Evolutionary conservation across 495 filamentous ascomycete genomes (phyloP).

Genomic region (Penicillium canescens): DNA sequence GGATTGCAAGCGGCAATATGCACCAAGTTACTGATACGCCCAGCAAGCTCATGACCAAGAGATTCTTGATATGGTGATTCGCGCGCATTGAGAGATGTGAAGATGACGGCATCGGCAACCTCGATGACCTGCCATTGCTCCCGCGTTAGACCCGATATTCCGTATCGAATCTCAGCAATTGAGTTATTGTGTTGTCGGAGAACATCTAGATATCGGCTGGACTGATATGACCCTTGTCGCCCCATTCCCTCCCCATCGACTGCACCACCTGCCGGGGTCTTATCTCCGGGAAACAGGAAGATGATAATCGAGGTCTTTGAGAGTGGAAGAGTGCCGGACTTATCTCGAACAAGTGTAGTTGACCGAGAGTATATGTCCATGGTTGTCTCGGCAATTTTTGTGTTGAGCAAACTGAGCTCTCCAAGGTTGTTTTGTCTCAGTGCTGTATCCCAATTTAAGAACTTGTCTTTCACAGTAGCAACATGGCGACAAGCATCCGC

Average conservation of each 20-base stretch:
- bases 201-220: constrained; percentile 34
- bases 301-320: constrained; percentile 32
- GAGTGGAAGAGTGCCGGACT: constrained; percentile 33
- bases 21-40: constrained; percentile 26
- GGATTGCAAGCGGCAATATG: constrained; percentile 47
- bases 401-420: constrained; percentile 24
- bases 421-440: constrained; percentile 14
- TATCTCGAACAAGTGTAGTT: constrained; percentile 43
- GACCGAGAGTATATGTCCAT: constrained; percentile 41
- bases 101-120: constrained; percentile 41
- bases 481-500: constrained; percentile 41
- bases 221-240: constrained; percentile 33
- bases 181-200: constrained; percentile 23
- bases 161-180: constrained; percentile 38
- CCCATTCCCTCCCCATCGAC: constrained; percentile 47
- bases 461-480: constrained; percentile 34
- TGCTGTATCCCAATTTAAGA: constrained; percentile 31
- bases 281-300: constrained; percentile 47
- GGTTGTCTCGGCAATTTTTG: constrained; percentile 21
- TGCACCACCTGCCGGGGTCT: constrained; percentile 41
- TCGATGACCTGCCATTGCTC: constrained; percentile 33
- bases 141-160: constrained; percentile 22
- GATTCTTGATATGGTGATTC: constrained; percentile 41
- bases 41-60: constrained; percentile 35
- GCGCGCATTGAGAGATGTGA: constrained; percentile 45